These are phyloP conservation scores for Bruguiera parviflora DNA, from an alignment of 345 rosid genomes.

Conservation along the genomic window DNA sequence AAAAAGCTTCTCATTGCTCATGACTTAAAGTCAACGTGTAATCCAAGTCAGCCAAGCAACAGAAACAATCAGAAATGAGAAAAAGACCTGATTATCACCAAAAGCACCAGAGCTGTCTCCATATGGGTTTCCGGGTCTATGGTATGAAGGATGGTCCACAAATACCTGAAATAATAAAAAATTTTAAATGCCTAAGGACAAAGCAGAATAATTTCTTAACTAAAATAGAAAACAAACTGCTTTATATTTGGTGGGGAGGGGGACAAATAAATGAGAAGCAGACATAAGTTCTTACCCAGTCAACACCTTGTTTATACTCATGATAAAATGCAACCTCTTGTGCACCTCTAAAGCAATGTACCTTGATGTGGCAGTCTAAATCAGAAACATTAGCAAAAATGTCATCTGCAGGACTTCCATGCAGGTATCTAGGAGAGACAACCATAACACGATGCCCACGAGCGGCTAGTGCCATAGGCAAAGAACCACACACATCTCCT, in stretches of 20 bases:
- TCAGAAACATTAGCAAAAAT: slow-evolving; percentile 48
- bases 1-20: slow-evolving; percentile 24
- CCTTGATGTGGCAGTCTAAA: slow-evolving; percentile 36
- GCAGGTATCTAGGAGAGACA: slow-evolving; percentile 72
- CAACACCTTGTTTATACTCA: slow-evolving; percentile 84
- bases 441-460: slow-evolving; percentile 97
- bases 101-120: slow-evolving; percentile 85
- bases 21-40: not conserved
- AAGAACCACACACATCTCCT: slow-evolving; percentile 95
- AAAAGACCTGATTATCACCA: slow-evolving; percentile 83
- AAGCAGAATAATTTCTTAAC: not conserved
- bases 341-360: slow-evolving; percentile 69
- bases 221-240: not conserved
- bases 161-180: slow-evolving; percentile 53
- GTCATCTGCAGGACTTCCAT: slow-evolving; percentile 55
- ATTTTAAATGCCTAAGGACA: not conserved
- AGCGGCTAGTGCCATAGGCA: slow-evolving; percentile 73
- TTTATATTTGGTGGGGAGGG: not conserved
- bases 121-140: slow-evolving; percentile 89
- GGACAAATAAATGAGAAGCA: slow-evolving; percentile 4
- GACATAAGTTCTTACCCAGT: slow-evolving; percentile 61
- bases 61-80: slow-evolving; percentile 2
- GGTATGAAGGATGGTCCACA: slow-evolving; percentile 79
- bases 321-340: slow-evolving; percentile 87
- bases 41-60: not conserved